Evolutionary conservation across 2,329 filamentous ascomycete genomes (phyloP), one percentile per base, ranked within the genome.

Genomic region (Canariomyces notabilis): DNA sequence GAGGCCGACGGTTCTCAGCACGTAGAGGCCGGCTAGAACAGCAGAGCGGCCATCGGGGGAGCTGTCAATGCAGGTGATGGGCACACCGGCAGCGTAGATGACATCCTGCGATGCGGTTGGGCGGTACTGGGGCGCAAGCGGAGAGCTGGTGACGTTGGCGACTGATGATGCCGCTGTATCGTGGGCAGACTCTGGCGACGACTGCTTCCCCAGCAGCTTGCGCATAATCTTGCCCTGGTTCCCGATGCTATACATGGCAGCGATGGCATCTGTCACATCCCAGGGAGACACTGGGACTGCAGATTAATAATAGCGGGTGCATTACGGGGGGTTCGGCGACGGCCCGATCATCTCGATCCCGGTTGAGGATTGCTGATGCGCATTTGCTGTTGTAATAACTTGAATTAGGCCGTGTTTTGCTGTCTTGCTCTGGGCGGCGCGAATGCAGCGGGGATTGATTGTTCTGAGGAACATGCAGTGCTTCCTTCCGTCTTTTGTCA

Each of bases 1-100:
- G 26, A 82, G 64, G 16, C 72, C 67, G 36, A 83, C 62, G 1
- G 76, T 81, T 65, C 81, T 82, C 49, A 84, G 75, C 19, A 83
- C 69, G 53, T 83, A 77, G 35, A 72, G 69, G 5, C 80, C 78
- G 6, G 72, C 80, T 34, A 84, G 66, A 2, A 83, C 72, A 26
- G 75, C 78, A 36, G 71, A 67, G 26, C 70, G 70, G 45, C 75
- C 73, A 57, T 83, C 77, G 45, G 75, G 69, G 1, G 79, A 78
- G 26, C 72, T 70, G 59, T 83, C 80, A 54, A 84, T 67, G 54
- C 75, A 77, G 32, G 73, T 62, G 23, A 83, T 74, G 5, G 80
- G 77, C 1, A 67, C 71, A 22, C 72, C 69, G 1, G 74, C 74
- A 11, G 67, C 57, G 55, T 79, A 77, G 9, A 72, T 63, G 32